Percentiles rank a stretch among this genome's conserved stretches.
These are phyloP conservation scores for Cordyceps fumosorosea DNA, from an alignment of 2,329 filamentous ascomycete species.

Conservation along the genomic window DNA sequence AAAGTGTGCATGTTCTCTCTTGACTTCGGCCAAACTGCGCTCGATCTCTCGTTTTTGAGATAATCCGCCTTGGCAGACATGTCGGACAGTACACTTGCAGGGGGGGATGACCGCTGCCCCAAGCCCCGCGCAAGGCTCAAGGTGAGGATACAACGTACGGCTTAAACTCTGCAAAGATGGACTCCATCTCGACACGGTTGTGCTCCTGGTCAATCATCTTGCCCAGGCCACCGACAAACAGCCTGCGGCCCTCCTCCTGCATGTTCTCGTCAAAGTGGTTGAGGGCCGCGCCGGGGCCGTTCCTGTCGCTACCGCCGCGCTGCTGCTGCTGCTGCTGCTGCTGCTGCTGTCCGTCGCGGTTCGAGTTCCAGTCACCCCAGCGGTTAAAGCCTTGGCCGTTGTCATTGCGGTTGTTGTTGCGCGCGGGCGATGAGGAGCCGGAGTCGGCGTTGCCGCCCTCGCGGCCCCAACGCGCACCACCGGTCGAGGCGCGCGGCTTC, in stretches of 20 bases:
- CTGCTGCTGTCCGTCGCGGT: constrained; percentile 1
- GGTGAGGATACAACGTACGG: constrained; percentile 24
- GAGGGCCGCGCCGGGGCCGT: constrained; percentile 23
- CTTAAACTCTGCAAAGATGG: constrained; percentile 41
- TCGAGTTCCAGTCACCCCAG: constrained; percentile 38
- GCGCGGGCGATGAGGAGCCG: background rate
- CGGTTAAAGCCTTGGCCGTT: constrained; percentile 26
- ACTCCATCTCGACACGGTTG: constrained; percentile 38
- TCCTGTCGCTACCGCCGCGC: constrained; percentile 16
- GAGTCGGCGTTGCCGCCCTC: constrained; percentile 16
- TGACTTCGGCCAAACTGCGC: background rate
- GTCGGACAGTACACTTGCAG: background rate
- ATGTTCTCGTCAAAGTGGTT: constrained; percentile 26
- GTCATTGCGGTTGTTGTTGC: background rate
- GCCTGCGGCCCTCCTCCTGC: constrained; percentile 28
- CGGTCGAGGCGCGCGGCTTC: constrained; percentile 18
- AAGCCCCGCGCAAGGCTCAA: background rate
- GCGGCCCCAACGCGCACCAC: constrained; percentile 14
- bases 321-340: background rate
- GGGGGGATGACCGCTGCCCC: background rate
- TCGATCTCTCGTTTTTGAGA: too few species aligned
- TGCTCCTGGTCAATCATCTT: constrained; percentile 42
- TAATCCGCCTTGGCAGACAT: background rate
- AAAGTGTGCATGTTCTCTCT: background rate
- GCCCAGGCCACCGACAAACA: constrained; percentile 46